Conservation (phyloP, 2,329 filamentous ascomycete genomes). For the Monilinia vaccinii-corymbosi region DNA sequence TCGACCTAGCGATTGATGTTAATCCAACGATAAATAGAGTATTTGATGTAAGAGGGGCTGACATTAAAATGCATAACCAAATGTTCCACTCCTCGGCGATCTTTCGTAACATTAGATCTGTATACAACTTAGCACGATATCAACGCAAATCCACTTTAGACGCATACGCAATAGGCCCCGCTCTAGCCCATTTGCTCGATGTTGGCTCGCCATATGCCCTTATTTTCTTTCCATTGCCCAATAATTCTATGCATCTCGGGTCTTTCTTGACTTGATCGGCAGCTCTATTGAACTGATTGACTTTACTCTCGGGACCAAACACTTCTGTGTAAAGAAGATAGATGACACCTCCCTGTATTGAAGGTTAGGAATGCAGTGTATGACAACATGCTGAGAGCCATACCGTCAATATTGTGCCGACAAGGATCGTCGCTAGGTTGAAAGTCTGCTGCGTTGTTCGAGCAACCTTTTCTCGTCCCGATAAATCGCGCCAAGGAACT, state of each 20-base stretch:
- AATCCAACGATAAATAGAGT: neutral
- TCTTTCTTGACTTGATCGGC: slow-evolving; percentile 71
- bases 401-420: slow-evolving; percentile 70
- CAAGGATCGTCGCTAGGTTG: slow-evolving; percentile 71
- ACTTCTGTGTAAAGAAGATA: slow-evolving; percentile 76
- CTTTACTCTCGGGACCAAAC: slow-evolving; percentile 77
- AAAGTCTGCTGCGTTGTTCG: slow-evolving; percentile 84
- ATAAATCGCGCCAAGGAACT: slow-evolving; percentile 73
- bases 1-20: slow-evolving; percentile 47
- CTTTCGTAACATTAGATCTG: slow-evolving; percentile 59
- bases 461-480: slow-evolving; percentile 66
- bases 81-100: slow-evolving; percentile 69
- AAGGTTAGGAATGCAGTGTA: slow-evolving; percentile 12
- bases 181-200: slow-evolving; percentile 68
- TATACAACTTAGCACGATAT: neutral
- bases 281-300: slow-evolving; percentile 78
- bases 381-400: slow-evolving; percentile 18
- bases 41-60: slow-evolving; percentile 30
- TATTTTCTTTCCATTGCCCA: slow-evolving; percentile 70
- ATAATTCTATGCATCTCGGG: slow-evolving; percentile 57
- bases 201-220: slow-evolving; percentile 74
- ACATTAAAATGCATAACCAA: slow-evolving; percentile 79
- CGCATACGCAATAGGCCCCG: slow-evolving; percentile 51
- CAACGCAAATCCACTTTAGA: neutral
- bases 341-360: slow-evolving; percentile 57